Base-by-base conservation (phyloP, 2,329 filamentous ascomycete species). In the Fusarium clavum region DNA sequence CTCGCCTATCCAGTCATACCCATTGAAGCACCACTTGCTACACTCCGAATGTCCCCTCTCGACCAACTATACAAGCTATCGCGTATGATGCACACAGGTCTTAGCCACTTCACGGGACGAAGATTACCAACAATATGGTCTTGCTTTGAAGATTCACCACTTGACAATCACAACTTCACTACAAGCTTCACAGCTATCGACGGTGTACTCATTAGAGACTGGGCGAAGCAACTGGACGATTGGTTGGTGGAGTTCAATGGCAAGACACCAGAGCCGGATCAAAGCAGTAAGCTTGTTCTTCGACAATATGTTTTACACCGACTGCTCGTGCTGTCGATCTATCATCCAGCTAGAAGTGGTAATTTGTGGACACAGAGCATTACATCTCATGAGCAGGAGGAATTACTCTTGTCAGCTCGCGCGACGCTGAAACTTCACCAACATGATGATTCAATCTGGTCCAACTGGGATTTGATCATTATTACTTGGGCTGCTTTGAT, bases 381-480 rank as follows among this genome's bases (percentile, higher is more conserved):
- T 11, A 64, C 61, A 1, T 64, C 61, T 6, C 55, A 64, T 20
- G 61, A 64, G 1, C 59, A 64, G 10, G 61, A 64, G 14, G 61
- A 64, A 30, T 11, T 64, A 2, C 61, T 64, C 2, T 11, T 64
- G 1, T 64, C 61, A 18, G 61, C 61, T 0, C 40, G 59, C 4
- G 61, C 59, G 13, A 64, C 61, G 1, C 8, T 64, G 0, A 64
- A 64, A 2, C 59, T 64, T 25, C 59, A 64, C 8, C 48, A 64
- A 13, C 61, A 64, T 7, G 59, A 64, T 18, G 51, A 64, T 18
- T 64, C 49, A 1, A 64, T 64, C 0, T 64, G 61, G 61, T 62
- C 59, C 0, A 64, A 64, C 7, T 64, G 61, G 61, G 61, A 64
- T 11, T 25, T 64, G 11, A 64, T 64, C 7, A 64, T 64, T 22